Evolutionary conservation across 441 rosid genomes (phyloP), one percentile per base, ranked within the genome.

Genomic region (Eutrema salsugineum): DNA sequence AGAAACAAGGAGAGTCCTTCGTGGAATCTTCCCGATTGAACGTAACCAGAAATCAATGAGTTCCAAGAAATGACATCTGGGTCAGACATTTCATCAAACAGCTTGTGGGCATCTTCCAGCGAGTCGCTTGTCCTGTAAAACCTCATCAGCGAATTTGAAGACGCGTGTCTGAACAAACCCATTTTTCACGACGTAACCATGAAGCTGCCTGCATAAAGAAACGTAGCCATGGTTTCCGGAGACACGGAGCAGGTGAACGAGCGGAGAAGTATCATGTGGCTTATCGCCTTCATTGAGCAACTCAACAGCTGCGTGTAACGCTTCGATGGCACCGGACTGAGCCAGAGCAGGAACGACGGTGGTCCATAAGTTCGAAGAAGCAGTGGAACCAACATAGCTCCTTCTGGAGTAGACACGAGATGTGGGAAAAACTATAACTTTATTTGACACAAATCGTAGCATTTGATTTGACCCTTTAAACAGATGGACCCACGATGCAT

Each of bases 51-150:
- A 63, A 88, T 77, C 73, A 93, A 68, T 8, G 94, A 77, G 73
- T 91, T 91, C 98, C 96, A 93, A 55, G 96, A 82, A 40, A 91
- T 83, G 5, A 86, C 85, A 80, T 69, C 84, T 73, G 89, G 91
- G n/a, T 84, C 81, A 77, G 91, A 81, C 73, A 88, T 93, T 87
- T 93, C 96, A 75, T 66, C 93, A 66, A 93, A 89, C 93, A 83
- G 5, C 30, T 81, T 81, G 62, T 78, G 79, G 28, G 87, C 90
- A 43, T 78, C 76, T 32, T n/a, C 44, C 38, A 83, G 8, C 0
- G 77, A 84, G 40, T 79, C 84, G 1, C 40, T 62, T 28, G 7
- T 70, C 54, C 79, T 70, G 38, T 86, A 88, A 27, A 82, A 86
- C 12, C 83, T 72, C 49, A 85, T 30, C 80, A 93, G 66, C 27